Base-by-base conservation (phyloP, 768 basidiomycete species). In the Hygrophoropsis aurantiaca region DNA sequence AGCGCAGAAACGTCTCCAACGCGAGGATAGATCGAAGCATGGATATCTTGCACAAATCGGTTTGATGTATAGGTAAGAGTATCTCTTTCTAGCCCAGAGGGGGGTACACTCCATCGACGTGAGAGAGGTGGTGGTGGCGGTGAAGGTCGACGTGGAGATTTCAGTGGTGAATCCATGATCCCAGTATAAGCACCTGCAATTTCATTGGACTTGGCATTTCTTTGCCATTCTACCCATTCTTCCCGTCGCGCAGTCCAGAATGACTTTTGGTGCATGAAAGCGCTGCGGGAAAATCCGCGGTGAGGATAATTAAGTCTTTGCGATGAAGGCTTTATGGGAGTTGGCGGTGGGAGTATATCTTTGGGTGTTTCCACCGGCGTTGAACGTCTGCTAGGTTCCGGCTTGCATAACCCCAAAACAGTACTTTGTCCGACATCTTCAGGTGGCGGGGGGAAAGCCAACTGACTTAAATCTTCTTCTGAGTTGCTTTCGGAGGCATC, bases 281-380 rank as follows among this genome's bases (percentile, higher is more conserved):
- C 79, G 49, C 75, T 77, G 15, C 78, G 77, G 11, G 85, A 87
- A 52, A 81, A 73, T 2, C 85, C 85, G 56, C 79, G 85, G 50
- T 87, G 73, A 5, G 60, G 57, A 52, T 80, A 80, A 25, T 64
- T 57, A 51, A 76, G 76, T 21, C 75, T 74, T 55, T 65, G 64
- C 44, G 43, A 27, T 35, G 59, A 36, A 49, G 49, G 25, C 42
- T 40, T 11, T 41, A 23, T 30, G 19, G 45, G 54, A 41, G 37
- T 33, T 13, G 50, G 47, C 21, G 21, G 47, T 10, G 35, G 11
- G 38, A 24, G n/a, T 13, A 46, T 51, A 35, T 36, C 47, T 33
- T 16, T 5, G 16, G 44, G 42, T 18, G 24, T 18, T 13, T 40
- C 20, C 5, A 8, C 27, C 26, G 46, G 49, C 23, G 52, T 44